phyloP scores from a whole-genome alignment of 2,329 filamentous ascomycete genomes.

The Curvularia eragrostidis region DNA sequence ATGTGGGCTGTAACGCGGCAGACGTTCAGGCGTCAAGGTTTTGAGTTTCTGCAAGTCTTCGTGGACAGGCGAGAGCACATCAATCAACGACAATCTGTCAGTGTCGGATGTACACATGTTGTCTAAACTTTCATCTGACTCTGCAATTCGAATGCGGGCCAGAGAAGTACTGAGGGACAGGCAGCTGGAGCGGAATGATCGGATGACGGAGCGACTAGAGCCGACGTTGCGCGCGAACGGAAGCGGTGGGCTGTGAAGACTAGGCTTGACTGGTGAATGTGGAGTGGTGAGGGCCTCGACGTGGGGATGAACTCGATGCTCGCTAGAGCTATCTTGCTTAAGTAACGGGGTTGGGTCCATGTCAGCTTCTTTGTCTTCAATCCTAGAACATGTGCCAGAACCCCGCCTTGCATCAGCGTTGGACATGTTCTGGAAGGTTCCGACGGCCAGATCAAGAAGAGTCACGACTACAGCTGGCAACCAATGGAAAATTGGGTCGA shows the following conservation, averaged over 20 bases:
- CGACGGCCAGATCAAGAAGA: not conserved
- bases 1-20: conserved; percentile 14
- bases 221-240: not conserved
- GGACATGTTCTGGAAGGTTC: conserved; percentile 7
- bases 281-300: not conserved
- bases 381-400: conserved; percentile 2
- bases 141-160: not conserved
- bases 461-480: not conserved
- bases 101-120: not conserved
- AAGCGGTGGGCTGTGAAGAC: conserved; percentile 8
- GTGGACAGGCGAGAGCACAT: conserved; percentile 17
- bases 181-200: not conserved
- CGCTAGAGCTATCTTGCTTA: not conserved
- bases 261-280: not conserved
- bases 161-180: not conserved
- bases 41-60: conserved; percentile 19
- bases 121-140: not conserved
- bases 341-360: conserved; percentile 5
- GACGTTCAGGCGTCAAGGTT: conserved; percentile 9
- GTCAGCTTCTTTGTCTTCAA: conserved; percentile 5
- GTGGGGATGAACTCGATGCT: not conserved
- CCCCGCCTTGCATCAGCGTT: conserved; percentile 5
- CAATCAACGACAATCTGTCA: not conserved
- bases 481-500: not conserved
- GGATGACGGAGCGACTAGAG: not conserved